Evolutionary conservation across 441 rosid species (phyloP), one percentile per base, ranked within the genome.

Genomic region (Omphalea diandra): DNA sequence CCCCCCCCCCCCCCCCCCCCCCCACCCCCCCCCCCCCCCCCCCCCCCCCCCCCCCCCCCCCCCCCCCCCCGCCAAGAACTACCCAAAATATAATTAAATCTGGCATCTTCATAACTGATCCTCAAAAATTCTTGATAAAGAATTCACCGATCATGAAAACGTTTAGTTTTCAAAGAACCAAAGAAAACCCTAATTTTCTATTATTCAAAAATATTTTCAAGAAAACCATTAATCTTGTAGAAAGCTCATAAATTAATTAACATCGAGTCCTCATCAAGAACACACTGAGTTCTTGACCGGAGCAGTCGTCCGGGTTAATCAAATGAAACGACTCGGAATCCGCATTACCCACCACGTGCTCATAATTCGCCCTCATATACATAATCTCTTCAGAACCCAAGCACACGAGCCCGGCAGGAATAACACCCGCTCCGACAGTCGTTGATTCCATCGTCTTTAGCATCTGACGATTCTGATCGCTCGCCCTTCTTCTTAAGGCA

Each of bases 311-410:
- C 1, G 88, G 90, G 75, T 83, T 85, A 35, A 90, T 86, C 63
- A 90, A 80, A 75, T 90, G 91, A 79, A 91, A 94, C 69, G 91
- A 90, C 84, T 94, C 95, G 62, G 90, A 83, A 76, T 94, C 84
- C 33, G 87, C 83, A 68, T 82, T 76, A 1, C 92, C 95, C 6
- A 86, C 83, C 47, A 86, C 84, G 65, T 87, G 97, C 77, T 91
- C 97, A 50, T 86, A 91, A 71, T 84, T 87, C 3, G 97, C 95
- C 56, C 97, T 76, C 91, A 88, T 83, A 76, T 90, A 88, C 90
- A 85, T 87, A 27, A 94, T 76, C 73, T 88, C 95, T 72, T 86
- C 94, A 20, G 82, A 59, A 32, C 71, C 85, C 27, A 85, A 22
- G 11, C 83, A 76, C 49, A 85, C 86, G 17, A 76, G 44, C 6